Evolutionary conservation across 768 basidiomycete species (phyloP), one percentile per base, ranked within the genome.

Genomic region (Pulveroboletus ravenelii): DNA sequence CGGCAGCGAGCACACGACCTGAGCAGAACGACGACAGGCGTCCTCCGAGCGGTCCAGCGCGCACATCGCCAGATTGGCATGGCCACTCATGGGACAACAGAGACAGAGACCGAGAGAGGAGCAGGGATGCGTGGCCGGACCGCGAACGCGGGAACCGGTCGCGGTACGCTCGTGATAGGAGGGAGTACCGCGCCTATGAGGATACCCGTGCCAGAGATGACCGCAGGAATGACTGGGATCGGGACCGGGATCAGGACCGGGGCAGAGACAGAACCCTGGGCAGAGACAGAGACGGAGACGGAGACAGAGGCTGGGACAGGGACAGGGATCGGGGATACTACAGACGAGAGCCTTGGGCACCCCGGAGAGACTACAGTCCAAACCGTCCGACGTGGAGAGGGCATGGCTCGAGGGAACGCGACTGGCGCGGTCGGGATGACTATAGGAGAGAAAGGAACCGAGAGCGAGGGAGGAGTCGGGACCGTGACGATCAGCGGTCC

Each of bases 11-110:
- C 30, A 47, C 41, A 18, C 41, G 64, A 53, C 49, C 55, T 7
- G 64, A 66, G 6, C 27, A 47, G 13, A 38, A 44, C 38, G 66
- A 67, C n/a, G 62, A 67, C 10, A 50, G 64, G 45, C 58, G 60
- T 23, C 20, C 20, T 12, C 39, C 41, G 12, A 45, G 46, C 40
- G 60, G 60, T 1, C 45, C 51, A 12, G 54, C 53, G 3, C 66
- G 53, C 25, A 30, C 52, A 12, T 59, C 61, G 2, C 67, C 67
- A 34, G 67, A 69, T 27, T 55, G 59, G 32, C 53, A 64, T 20
- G 17, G 52, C 34, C 57, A 55, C 37, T 46, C 43, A 36, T 49
- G 61, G 8, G 66, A 69, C 51, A 65, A 62, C 51, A 54, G 58
- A 32, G 59, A 61, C 40, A 48, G 56, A 23, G 56, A 68, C 39